Conservation (phyloP, 129 eudicot genomes). For the Rutidosis leptorrhynchoides region DNA sequence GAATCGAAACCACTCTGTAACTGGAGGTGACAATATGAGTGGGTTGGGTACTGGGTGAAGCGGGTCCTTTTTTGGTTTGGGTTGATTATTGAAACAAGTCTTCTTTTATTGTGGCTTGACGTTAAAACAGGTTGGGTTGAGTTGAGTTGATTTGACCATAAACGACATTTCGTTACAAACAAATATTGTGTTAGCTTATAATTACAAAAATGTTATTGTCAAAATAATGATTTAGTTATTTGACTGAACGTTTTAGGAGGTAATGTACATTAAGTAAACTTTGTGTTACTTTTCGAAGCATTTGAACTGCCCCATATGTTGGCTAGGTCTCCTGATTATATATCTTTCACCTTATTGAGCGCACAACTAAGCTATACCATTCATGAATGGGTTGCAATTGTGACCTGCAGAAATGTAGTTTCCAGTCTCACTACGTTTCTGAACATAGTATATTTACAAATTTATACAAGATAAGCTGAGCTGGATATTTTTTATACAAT, state of each 20-base stretch:
- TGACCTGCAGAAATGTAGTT: slow-evolving; percentile 3
- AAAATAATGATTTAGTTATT: not conserved
- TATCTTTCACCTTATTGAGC: not conserved
- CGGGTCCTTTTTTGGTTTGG: not conserved
- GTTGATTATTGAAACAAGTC: not conserved
- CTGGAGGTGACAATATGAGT: not conserved
- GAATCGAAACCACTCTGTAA: too few species aligned
- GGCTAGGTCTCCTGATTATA: not conserved
- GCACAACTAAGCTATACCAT: not conserved
- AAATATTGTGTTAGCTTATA: not conserved
- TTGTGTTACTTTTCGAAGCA: too few species aligned
- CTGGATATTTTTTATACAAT: too few species aligned
- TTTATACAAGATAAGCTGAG: too few species aligned
- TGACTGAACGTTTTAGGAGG: not conserved
- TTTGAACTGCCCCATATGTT: not conserved
- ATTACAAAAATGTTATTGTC: not conserved
- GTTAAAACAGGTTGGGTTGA: not conserved
- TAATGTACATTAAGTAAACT: not conserved
- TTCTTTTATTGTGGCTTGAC: not conserved
- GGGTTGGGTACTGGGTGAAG: not conserved
- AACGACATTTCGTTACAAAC: not conserved
- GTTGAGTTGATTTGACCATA: not conserved
- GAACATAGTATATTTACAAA: too few species aligned
- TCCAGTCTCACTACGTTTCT: not conserved
- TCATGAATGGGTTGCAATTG: not conserved